These are phyloP conservation scores for Epichloe sp. DNA, from an alignment of 2,329 filamentous ascomycete species.

Conservation along the genomic window DNA sequence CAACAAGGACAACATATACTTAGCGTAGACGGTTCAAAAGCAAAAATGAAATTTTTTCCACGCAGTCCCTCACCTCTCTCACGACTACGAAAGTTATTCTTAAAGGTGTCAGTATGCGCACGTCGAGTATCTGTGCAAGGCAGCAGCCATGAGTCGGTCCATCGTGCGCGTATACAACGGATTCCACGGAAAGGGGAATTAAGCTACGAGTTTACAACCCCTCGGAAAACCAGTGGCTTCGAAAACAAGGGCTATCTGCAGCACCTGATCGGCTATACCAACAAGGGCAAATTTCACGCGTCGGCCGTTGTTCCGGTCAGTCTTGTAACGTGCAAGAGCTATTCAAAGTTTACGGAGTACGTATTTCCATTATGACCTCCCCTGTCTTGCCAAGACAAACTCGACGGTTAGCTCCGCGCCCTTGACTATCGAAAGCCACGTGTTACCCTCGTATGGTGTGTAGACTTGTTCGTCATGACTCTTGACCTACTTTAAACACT, in stretches of 20 bases:
- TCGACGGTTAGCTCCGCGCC: not conserved
- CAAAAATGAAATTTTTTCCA: not conserved
- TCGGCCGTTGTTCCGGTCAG: too few species aligned
- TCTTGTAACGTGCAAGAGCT: not conserved
- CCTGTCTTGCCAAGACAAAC: not conserved
- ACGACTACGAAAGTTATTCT: too few species aligned
- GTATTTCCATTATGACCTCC: not conserved
- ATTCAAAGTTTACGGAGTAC: too few species aligned
- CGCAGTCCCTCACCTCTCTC: not conserved
- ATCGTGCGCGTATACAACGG: not conserved
- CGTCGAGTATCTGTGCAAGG: not conserved
- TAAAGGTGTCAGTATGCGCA: too few species aligned
- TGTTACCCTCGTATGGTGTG: too few species aligned
- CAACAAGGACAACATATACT: not conserved
- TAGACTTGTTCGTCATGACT: too few species aligned
- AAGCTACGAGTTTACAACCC: too few species aligned
- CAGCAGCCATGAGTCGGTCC: not conserved
- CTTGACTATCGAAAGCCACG: not conserved
- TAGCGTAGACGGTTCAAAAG: not conserved
- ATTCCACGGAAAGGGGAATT: too few species aligned
- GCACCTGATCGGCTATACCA: not conserved
- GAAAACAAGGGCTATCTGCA: not conserved
- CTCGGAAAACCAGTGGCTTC: too few species aligned
- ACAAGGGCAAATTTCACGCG: not conserved
- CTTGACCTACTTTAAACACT: too few species aligned